These are phyloP conservation scores for Yarrowia sp. DNA, from an alignment of 805 yeast genomes.

Conservation along the genomic window DNA sequence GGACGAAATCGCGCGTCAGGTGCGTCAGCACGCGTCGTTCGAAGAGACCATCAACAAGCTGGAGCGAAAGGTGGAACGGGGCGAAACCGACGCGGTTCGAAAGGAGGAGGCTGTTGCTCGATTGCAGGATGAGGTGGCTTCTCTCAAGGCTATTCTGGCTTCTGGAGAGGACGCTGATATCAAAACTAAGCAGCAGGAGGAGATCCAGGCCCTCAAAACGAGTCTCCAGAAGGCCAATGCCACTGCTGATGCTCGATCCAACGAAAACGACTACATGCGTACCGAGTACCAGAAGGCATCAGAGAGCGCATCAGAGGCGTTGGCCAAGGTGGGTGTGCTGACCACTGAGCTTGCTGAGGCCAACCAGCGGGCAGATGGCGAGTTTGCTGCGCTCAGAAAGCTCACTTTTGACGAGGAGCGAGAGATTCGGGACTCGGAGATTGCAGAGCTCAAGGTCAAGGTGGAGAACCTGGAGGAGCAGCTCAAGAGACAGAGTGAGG, in stretches of 20 bases:
- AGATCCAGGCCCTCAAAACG: conserved; percentile 57
- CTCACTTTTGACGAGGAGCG: conserved; percentile 48
- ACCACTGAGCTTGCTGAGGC: conserved; percentile 44
- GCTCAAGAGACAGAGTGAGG: conserved; percentile 43
- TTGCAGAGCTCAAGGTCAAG: conserved; percentile 45
- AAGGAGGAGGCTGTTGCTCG: conserved; percentile 46
- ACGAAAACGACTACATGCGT: conserved; percentile 66
- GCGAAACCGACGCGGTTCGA: conserved; percentile 42
- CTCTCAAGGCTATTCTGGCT: conserved; percentile 45
- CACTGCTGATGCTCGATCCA: conserved; percentile 56
- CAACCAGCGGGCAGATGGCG: conserved; percentile 44
- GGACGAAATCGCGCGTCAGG: conserved; percentile 56
- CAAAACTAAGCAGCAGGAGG: conserved; percentile 51
- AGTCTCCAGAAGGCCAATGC: conserved; percentile 55
- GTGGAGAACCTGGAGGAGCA: conserved; percentile 48
- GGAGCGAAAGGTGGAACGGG: conserved; percentile 46
- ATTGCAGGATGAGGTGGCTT: conserved; percentile 48
- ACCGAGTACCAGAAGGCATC: conserved; percentile 47
- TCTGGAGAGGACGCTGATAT: conserved; percentile 46
- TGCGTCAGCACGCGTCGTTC: conserved; percentile 55
- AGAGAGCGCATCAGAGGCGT: conserved; percentile 47
- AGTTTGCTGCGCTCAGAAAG: conserved; percentile 45
- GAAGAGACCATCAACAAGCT: conserved; percentile 43
- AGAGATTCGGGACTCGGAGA: conserved; percentile 45
- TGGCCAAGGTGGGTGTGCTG: conserved; percentile 47